Percentiles rank a stretch among this genome's conserved stretches.
Conservation (phyloP, 83 land plant genomes). For the Diphasiastrum complanatum region DNA sequence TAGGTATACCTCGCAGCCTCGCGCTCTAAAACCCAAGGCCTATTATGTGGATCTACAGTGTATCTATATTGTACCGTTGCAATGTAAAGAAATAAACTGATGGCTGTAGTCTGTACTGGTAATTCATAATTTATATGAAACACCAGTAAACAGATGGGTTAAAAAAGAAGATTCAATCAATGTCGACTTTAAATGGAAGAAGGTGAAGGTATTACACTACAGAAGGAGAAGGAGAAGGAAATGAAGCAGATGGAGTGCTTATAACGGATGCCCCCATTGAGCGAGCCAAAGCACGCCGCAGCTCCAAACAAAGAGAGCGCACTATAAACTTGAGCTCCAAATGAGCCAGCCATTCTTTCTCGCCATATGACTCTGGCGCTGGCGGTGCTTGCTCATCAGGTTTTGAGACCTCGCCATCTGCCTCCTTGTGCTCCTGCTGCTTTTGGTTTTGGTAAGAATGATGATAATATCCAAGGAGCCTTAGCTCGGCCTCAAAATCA, state of each 20-base stretch:
- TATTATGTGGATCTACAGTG: too few relatives aligned
- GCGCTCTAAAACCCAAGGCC: too few relatives aligned
- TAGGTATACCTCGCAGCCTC: too few relatives aligned
- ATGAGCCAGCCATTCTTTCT: slow-evolving; percentile 26
- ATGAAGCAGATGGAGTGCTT: not conserved
- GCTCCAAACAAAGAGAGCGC: slow-evolving; percentile 11
- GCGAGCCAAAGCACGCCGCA: slow-evolving; percentile 17
- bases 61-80: too few relatives aligned
- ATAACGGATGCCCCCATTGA: not conserved
- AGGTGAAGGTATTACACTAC: not conserved
- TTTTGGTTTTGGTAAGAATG: not conserved
- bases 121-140: too few relatives aligned
- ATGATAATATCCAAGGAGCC: not conserved
- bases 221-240: not conserved
- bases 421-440: not conserved
- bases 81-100: too few relatives aligned
- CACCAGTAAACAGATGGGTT: too few relatives aligned
- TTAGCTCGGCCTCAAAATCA: slow-evolving; percentile 7
- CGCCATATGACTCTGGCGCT: slow-evolving; percentile 3
- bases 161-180: too few relatives aligned
- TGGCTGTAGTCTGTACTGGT: too few relatives aligned
- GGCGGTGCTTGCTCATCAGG: not conserved
- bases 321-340: slow-evolving; percentile 27
- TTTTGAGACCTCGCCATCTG: not conserved
- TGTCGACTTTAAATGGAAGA: not conserved